These are phyloP conservation scores for Fusarium incarnatum DNA, from an alignment of 2,329 filamentous ascomycete species.

Conservation along the genomic window DNA sequence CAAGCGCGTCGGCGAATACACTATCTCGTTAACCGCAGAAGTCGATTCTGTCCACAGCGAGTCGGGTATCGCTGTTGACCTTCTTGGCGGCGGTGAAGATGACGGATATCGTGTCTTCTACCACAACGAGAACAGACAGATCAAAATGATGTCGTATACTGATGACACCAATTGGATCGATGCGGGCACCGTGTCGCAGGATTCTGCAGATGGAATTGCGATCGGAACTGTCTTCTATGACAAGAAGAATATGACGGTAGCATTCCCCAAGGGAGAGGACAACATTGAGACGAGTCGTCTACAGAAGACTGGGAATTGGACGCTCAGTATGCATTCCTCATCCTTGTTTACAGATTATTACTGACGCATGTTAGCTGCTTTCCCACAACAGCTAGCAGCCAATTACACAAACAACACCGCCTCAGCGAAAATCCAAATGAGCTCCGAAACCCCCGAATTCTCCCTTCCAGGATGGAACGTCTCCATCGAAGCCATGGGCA, in stretches of 20 bases:
- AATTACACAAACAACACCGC: background rate
- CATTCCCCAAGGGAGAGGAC: background rate
- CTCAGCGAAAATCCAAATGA: background rate
- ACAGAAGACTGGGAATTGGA: background rate
- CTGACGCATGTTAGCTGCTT: background rate
- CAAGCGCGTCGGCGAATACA: background rate
- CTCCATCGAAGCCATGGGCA: background rate
- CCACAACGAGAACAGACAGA: background rate
- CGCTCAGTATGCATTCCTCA: background rate
- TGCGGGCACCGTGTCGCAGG: background rate
- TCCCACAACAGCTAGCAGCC: background rate
- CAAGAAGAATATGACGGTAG: background rate
- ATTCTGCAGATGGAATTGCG: background rate
- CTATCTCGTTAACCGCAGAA: background rate
- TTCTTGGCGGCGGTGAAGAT: background rate
- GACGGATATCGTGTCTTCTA: background rate
- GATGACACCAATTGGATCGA: background rate
- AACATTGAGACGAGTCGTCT: background rate
- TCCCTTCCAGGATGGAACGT: background rate
- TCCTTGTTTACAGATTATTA: background rate
- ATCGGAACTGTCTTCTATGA: background rate
- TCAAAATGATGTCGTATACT: background rate
- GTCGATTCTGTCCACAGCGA: background rate
- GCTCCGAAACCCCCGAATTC: background rate
- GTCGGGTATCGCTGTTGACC: background rate